phyloP scores from a whole-genome alignment of 2,329 filamentous ascomycete species.

The Colletotrichum paranaense region DNA sequence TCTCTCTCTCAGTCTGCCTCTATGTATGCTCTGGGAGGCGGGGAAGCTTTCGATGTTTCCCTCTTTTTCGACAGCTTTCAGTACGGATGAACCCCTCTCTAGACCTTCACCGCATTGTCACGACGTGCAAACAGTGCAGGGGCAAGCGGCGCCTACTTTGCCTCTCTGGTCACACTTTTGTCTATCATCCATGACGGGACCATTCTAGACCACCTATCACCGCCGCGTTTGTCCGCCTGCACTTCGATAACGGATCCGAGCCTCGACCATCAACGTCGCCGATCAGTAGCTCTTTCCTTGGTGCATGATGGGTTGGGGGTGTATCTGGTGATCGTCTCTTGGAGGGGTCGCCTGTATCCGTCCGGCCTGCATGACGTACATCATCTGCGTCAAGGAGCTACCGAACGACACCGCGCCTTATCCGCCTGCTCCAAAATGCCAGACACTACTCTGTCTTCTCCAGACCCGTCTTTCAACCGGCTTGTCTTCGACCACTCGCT shows the following conservation, averaged over 20 bases:
- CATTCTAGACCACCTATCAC: neutral
- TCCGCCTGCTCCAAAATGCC: conserved; percentile 18
- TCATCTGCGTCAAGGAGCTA: conserved; percentile 34
- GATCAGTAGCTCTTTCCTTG: conserved; percentile 10
- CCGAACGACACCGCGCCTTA: conserved; percentile 12
- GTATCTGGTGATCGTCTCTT: conserved; percentile 36
- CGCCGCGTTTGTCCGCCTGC: conserved; percentile 1
- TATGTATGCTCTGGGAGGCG: neutral
- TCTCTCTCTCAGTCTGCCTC: neutral
- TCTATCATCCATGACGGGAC: neutral
- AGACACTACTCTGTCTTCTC: neutral
- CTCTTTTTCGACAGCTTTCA: neutral
- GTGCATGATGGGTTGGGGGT: conserved; percentile 35
- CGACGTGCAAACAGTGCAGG: neutral
- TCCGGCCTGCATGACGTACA: conserved; percentile 34
- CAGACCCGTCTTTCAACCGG: neutral
- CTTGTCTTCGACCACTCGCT: conserved; percentile 28
- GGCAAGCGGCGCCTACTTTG: neutral
- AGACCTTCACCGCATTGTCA: neutral
- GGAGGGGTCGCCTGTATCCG: conserved; percentile 25
- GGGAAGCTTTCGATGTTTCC: neutral
- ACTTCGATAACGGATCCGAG: conserved; percentile 20
- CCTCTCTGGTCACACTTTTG: neutral
- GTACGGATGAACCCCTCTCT: neutral
- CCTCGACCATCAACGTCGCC: neutral